phyloP scores from a whole-genome alignment of 805 yeast species.

The Candida railenensis region DNA sequence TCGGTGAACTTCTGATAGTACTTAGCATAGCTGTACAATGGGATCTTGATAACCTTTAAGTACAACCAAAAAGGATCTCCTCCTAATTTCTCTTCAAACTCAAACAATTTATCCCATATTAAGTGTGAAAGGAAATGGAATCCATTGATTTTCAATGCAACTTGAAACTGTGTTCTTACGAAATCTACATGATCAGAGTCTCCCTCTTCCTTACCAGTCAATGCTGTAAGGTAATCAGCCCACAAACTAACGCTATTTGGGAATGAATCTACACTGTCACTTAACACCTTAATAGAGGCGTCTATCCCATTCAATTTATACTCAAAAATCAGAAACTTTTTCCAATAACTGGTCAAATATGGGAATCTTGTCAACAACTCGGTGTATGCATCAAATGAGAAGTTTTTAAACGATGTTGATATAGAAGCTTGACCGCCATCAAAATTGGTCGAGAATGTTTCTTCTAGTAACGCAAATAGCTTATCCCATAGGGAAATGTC shows the following conservation, averaged over 20 bases:
- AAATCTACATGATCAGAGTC: constrained; percentile 16
- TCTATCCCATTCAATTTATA: constrained; percentile 56
- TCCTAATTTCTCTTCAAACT: constrained; percentile 49
- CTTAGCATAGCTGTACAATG: constrained; percentile 83
- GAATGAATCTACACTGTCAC: constrained; percentile 45
- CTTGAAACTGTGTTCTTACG: constrained; percentile 44
- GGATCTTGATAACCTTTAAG: constrained; percentile 50
- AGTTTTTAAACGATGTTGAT: constrained; percentile 17
- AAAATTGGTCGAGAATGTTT: background rate
- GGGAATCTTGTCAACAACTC: constrained; percentile 57
- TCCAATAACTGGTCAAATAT: constrained; percentile 61
- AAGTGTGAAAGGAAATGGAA: constrained; percentile 72
- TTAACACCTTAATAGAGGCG: constrained; percentile 46
- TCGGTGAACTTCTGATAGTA: constrained; percentile 57
- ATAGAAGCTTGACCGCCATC: constrained; percentile 2
- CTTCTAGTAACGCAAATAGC: constrained; percentile 29
- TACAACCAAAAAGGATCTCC: constrained; percentile 43
- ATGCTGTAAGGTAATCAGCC: constrained; percentile 61
- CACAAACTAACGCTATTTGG: constrained; percentile 67
- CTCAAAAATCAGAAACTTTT: constrained; percentile 52
- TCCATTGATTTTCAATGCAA: constrained; percentile 57
- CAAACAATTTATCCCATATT: constrained; percentile 79
- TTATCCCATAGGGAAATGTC: constrained; percentile 41
- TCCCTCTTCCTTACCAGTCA: constrained; percentile 29
- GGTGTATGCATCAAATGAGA: constrained; percentile 15